Evolutionary conservation across 192 early-diverging fungal species (phyloP).

Genomic region (Coemansia sp.): DNA sequence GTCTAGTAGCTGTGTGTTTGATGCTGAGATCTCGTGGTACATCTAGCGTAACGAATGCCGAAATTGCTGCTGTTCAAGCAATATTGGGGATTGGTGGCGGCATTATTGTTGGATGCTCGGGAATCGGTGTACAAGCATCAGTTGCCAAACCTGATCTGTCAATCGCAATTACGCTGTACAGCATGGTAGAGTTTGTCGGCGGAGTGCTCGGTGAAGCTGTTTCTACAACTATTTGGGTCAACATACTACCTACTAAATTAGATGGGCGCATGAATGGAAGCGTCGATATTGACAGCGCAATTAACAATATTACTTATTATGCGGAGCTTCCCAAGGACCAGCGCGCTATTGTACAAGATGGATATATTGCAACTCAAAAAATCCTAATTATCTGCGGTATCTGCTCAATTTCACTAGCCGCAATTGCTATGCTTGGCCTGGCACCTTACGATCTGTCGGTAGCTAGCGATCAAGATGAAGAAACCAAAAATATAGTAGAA

Average conservation of each 20-base stretch:
- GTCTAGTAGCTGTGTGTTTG: slow-evolving; percentile 33
- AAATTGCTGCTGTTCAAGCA: slow-evolving; percentile 39
- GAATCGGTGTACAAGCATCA: slow-evolving; percentile 46
- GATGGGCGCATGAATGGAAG: slow-evolving; percentile 7
- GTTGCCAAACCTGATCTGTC: slow-evolving; percentile 33
- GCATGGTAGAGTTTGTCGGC: slow-evolving; percentile 49
- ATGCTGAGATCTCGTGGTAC: slow-evolving; percentile 41
- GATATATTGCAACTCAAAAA: slow-evolving; percentile 39
- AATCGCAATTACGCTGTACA: slow-evolving; percentile 48
- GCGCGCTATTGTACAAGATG: slow-evolving; percentile 38
- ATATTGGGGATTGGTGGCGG: slow-evolving; percentile 41
- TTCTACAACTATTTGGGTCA: slow-evolving; percentile 47
- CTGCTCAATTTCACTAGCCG: slow-evolving; percentile 37
- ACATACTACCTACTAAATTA: slow-evolving; percentile 37
- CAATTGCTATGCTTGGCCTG: slow-evolving; percentile 39
- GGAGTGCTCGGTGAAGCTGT: slow-evolving; percentile 47
- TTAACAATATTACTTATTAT: slow-evolving; percentile 53
- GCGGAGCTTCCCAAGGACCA: slow-evolving; percentile 46
- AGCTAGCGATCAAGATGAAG: neutral
- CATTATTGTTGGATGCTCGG: slow-evolving; percentile 42
- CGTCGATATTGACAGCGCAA: slow-evolving; percentile 28
- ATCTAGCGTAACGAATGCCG: slow-evolving; percentile 15
- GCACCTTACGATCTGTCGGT: slow-evolving; percentile 21
- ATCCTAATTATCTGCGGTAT: slow-evolving; percentile 51
- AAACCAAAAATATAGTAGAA: neutral